Percentiles rank a stretch among this genome's conserved stretches.
Conservation (phyloP, 208 protist species). For the Trypanosoma lewisi region DNA sequence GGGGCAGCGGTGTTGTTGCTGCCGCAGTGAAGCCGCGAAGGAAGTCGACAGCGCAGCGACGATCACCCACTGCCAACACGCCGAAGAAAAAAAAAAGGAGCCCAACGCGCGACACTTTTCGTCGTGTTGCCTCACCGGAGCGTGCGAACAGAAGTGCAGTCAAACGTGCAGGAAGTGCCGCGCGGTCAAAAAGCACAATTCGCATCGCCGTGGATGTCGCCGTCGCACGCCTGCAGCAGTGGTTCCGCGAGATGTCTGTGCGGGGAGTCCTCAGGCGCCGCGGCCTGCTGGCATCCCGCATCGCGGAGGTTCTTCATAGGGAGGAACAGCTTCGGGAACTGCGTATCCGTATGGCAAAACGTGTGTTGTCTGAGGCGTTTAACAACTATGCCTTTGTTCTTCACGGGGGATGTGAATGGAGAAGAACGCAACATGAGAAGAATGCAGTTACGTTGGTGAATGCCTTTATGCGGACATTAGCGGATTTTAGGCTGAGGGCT, state of each 20-base stretch:
- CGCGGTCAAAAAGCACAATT: neutral
- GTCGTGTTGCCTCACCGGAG: no score
- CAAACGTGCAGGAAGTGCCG: neutral
- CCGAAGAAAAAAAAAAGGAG: no score
- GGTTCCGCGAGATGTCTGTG: slow-evolving; percentile 34
- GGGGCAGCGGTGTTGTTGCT: no score
- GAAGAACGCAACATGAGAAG: neutral
- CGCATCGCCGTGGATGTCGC: slow-evolving; percentile 36
- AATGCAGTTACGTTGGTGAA: slow-evolving; percentile 11
- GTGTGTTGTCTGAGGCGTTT: slow-evolving; percentile 29
- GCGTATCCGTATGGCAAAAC: slow-evolving; percentile 33
- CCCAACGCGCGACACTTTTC: no score
- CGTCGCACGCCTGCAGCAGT: slow-evolving; percentile 40
- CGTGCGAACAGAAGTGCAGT: no score
- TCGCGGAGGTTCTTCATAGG: slow-evolving; percentile 15
- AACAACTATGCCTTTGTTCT: slow-evolving; percentile 14
- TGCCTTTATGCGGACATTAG: slow-evolving; percentile 23
- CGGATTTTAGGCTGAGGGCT: neutral
- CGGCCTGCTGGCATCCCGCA: slow-evolving; percentile 18
- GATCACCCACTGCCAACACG: no score
- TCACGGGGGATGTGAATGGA: neutral
- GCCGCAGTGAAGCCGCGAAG: no score
- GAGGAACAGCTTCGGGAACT: slow-evolving; percentile 28
- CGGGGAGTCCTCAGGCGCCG: slow-evolving; percentile 6
- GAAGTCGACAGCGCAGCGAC: no score